Percentiles rank a stretch among this genome's conserved stretches.
phyloP scores from a whole-genome alignment of 2,329 filamentous ascomycete species.

The Blumeria hordei region DNA sequence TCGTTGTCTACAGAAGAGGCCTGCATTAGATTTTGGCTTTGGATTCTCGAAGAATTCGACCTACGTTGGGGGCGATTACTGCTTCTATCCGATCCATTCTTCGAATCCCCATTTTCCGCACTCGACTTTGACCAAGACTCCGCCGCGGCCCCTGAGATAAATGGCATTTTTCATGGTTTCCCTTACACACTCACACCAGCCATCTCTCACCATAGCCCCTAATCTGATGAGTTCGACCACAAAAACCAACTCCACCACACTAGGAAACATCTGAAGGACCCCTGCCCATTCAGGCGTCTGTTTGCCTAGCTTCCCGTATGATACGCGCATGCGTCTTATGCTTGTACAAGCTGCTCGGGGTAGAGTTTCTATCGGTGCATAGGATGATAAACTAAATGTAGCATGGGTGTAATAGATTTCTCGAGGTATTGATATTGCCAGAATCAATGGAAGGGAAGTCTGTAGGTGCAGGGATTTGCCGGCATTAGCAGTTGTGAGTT shows the following conservation, averaged over 20 bases:
- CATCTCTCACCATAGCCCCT: neutral
- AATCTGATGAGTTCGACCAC: neutral
- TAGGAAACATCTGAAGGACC: neutral
- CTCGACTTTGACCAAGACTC: neutral
- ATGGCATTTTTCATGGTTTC: neutral
- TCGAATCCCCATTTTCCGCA: neutral
- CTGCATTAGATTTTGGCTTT: too few species aligned
- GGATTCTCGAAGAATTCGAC: too few species aligned
- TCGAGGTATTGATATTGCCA: neutral
- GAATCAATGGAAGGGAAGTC: neutral
- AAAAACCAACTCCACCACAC: neutral
- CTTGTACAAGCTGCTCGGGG: neutral
- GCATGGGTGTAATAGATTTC: neutral
- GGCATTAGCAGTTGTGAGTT: neutral
- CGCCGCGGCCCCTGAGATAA: neutral
- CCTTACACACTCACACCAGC: neutral
- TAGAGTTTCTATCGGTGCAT: neutral
- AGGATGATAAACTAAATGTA: neutral
- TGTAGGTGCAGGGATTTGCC: neutral
- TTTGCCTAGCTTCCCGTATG: neutral
- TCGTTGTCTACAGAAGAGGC: too few species aligned
- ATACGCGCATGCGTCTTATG: neutral
- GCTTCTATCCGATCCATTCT: neutral
- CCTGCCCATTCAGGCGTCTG: neutral
- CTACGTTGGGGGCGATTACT: too few species aligned